A percentile compares a stretch with the other conserved stretches of the same genome.
phyloP scores from a whole-genome alignment of 306 rosid species.

The Arachis hypogaea region DNA sequence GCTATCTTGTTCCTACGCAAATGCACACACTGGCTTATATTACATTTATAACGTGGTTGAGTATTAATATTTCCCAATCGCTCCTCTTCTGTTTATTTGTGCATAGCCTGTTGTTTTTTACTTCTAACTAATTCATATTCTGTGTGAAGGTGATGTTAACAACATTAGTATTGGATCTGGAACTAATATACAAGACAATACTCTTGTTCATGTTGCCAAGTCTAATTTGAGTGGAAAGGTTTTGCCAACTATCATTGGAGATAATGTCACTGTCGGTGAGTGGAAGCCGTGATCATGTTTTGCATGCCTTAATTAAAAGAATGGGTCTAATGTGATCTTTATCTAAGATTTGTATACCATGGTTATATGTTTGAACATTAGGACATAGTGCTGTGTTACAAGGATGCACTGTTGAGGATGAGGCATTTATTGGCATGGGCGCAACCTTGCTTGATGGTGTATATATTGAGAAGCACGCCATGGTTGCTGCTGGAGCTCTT shows the following conservation, averaged over 20 bases:
- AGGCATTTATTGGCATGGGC: slow-evolving; percentile 97
- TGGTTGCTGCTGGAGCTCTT: slow-evolving; percentile 98
- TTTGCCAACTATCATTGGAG: slow-evolving; percentile 83
- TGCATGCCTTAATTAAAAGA: slow-evolving; percentile 4
- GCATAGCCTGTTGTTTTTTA: slow-evolving; percentile 14
- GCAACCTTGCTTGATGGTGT: slow-evolving; percentile 95
- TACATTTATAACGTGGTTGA: slow-evolving; percentile 15
- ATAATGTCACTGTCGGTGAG: slow-evolving; percentile 96
- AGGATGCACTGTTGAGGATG: slow-evolving; percentile 94
- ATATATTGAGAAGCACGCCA: slow-evolving; percentile 83
- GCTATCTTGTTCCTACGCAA: not conserved
- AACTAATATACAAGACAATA: slow-evolving; percentile 94
- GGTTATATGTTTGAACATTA: slow-evolving; percentile 43
- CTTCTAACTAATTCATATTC: slow-evolving; percentile 24
- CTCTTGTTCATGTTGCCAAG: slow-evolving; percentile 92
- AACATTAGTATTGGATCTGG: slow-evolving; percentile 68
- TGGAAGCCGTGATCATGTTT: slow-evolving; percentile 39
- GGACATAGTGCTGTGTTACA: slow-evolving; percentile 93
- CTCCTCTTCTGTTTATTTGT: not conserved
- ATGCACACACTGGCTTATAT: not conserved
- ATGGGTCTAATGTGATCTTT: slow-evolving; percentile 28
- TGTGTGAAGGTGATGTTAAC: slow-evolving; percentile 55
- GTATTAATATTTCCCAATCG: not conserved
- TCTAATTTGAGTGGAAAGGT: slow-evolving; percentile 91
- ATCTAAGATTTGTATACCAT: slow-evolving; percentile 28